Percentiles rank a stretch among this genome's conserved stretches.
Evolutionary conservation across 352 stramenopile genomes (phyloP).

Genomic region (Globisporangium splendens): DNA sequence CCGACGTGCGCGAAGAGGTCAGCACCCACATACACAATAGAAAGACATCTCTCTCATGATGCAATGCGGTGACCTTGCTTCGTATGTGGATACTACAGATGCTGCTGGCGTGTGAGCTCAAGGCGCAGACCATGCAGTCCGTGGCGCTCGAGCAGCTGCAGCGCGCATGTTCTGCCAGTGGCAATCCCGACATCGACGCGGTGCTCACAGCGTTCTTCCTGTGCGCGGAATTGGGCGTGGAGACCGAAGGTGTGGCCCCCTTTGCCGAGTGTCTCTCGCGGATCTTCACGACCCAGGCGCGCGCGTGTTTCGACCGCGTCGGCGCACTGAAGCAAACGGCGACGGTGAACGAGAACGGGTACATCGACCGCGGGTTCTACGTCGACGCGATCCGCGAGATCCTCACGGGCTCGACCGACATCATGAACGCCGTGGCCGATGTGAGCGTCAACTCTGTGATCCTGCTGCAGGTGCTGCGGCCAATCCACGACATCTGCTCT

Average conservation of each 20-base stretch:
- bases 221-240: conserved; percentile 42
- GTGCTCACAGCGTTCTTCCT: conserved; percentile 45
- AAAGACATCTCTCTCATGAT: background rate
- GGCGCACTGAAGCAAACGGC: conserved; percentile 44
- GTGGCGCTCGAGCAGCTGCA: conserved; percentile 42
- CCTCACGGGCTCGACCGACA: conserved; percentile 63
- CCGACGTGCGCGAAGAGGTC: conserved; percentile 63
- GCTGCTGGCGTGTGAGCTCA: conserved; percentile 68
- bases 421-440: conserved; percentile 81
- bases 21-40: no score
- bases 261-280: conserved; percentile 44
- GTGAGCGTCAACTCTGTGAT: conserved; percentile 33
- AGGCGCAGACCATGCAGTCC: conserved; percentile 41
- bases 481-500: conserved; percentile 57
- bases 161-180: conserved; percentile 27
- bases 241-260: conserved; percentile 17
- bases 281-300: conserved; percentile 56
- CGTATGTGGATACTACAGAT: conserved; percentile 31
- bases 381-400: conserved; percentile 70
- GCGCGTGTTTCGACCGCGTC: conserved; percentile 51
- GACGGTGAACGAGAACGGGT: conserved; percentile 71
- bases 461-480: conserved; percentile 41
- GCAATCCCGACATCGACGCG: conserved; percentile 40
- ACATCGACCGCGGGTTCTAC: conserved; percentile 84
- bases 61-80: background rate